A percentile compares a stretch with the other conserved stretches of the same genome.
Evolutionary conservation across 2,329 filamentous ascomycete genomes (phyloP).

Genomic region (Sphaerulina vaccinii): DNA sequence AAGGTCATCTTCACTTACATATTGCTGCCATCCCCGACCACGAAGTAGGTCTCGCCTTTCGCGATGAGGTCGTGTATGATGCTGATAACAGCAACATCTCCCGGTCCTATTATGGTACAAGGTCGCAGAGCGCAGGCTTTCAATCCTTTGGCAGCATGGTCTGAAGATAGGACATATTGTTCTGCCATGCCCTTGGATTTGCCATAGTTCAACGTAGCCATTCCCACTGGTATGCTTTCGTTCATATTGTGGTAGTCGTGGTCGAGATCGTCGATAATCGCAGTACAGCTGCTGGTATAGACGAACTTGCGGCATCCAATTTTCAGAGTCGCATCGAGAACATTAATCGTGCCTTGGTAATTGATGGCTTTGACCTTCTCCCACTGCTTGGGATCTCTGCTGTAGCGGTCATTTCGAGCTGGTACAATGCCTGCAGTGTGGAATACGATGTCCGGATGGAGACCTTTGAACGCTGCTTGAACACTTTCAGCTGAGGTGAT

Average conservation of each 20-base stretch:
- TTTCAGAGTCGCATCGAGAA: constrained; percentile 70
- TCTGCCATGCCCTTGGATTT: constrained; percentile 88
- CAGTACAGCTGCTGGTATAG: constrained; percentile 86
- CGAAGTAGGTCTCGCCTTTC: constrained; percentile 68
- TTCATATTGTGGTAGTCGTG: constrained; percentile 79
- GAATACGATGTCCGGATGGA: constrained; percentile 78
- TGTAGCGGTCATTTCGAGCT: constrained; percentile 42
- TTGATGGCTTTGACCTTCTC: constrained; percentile 78
- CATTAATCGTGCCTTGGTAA: constrained; percentile 76
- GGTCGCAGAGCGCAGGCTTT: constrained; percentile 70
- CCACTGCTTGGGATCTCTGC: constrained; percentile 40
- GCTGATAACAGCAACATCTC: constrained; percentile 73
- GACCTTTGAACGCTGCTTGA: constrained; percentile 51
- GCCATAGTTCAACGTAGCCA: constrained; percentile 75
- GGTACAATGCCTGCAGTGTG: constrained; percentile 69
- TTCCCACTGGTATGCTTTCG: constrained; percentile 71
- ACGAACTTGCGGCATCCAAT: constrained; percentile 76
- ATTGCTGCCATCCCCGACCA: constrained; percentile 74
- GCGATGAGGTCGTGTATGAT: constrained; percentile 71
- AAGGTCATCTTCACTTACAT: too few species aligned
- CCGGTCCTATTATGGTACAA: constrained; percentile 86
- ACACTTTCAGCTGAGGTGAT: constrained; percentile 41
- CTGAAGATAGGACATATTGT: constrained; percentile 69
- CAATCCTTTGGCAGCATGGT: constrained; percentile 48
- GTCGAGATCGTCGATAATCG: constrained; percentile 74